These are phyloP conservation scores for Blepharisma japonicum DNA, from an alignment of 73 alveolate species.

Conservation along the genomic window DNA sequence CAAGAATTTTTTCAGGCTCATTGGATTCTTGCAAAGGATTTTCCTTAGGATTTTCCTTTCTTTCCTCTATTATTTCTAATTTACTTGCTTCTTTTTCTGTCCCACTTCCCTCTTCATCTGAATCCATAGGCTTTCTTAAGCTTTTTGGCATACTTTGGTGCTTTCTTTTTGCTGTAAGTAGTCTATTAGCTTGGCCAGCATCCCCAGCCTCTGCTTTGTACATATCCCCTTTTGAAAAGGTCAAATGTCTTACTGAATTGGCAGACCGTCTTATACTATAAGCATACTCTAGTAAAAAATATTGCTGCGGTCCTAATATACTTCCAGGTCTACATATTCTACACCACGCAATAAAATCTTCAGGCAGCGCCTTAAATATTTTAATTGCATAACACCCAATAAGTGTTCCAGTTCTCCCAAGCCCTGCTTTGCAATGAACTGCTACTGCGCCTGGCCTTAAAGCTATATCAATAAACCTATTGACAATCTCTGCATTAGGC, in stretches of 20 bases:
- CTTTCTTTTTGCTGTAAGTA: neutral
- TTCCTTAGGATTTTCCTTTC: too few species aligned
- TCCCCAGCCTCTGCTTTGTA: neutral
- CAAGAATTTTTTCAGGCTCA: too few species aligned
- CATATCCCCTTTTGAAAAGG: neutral
- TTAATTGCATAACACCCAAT: slow-evolving; percentile 86
- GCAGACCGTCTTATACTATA: neutral
- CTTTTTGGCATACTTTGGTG: too few species aligned
- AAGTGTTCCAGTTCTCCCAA: slow-evolving; percentile 89
- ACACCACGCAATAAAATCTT: slow-evolving; percentile 78
- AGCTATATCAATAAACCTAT: slow-evolving; percentile 47
- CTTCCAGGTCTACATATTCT: slow-evolving; percentile 81
- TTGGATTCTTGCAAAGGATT: too few species aligned
- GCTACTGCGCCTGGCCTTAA: slow-evolving; percentile 80
- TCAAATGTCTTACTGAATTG: neutral
- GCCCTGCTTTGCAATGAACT: slow-evolving; percentile 91
- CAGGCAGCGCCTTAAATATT: slow-evolving; percentile 67
- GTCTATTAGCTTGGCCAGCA: neutral
- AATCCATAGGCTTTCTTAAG: too few species aligned
- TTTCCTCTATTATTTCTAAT: too few species aligned
- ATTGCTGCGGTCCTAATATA: slow-evolving; percentile 79
- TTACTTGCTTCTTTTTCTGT: too few species aligned
- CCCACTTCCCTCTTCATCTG: too few species aligned
- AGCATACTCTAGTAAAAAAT: slow-evolving; percentile 28
- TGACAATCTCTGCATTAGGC: slow-evolving; percentile 62